A percentile compares a stretch with the other conserved stretches of the same genome.
Evolutionary conservation across 2,329 filamentous ascomycete genomes (phyloP).

Genomic region (Penicillium sp.): DNA sequence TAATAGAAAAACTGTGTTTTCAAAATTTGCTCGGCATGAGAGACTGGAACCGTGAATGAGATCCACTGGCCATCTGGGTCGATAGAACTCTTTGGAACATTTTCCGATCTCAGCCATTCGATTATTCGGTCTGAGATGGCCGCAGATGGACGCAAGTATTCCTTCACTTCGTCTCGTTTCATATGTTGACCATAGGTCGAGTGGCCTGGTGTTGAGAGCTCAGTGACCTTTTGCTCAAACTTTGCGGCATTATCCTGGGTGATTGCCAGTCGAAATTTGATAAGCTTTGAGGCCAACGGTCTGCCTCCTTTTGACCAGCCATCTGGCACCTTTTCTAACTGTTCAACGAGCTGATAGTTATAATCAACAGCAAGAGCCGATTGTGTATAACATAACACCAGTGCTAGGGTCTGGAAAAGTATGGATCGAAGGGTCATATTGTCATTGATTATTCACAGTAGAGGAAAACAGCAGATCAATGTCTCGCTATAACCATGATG

Average conservation of each 20-base stretch:
- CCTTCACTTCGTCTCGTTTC: slow-evolving; percentile 58
- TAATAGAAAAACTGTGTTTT: slow-evolving; percentile 60
- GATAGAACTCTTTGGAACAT: slow-evolving; percentile 48
- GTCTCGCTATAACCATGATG: neutral
- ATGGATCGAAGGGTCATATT: neutral
- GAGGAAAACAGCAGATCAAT: too few relatives aligned
- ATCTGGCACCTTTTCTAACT: slow-evolving; percentile 29
- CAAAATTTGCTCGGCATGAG: slow-evolving; percentile 55
- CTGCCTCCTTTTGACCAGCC: slow-evolving; percentile 34
- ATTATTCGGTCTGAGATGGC: slow-evolving; percentile 52
- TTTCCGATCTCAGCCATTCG: slow-evolving; percentile 56
- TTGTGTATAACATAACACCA: slow-evolving; percentile 14
- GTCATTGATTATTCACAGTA: neutral
- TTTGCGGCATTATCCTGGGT: slow-evolving; percentile 49
- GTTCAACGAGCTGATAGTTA: slow-evolving; percentile 29
- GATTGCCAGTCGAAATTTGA: slow-evolving; percentile 53
- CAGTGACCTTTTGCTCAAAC: slow-evolving; percentile 60
- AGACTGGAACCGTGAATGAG: slow-evolving; percentile 47
- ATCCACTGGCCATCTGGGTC: slow-evolving; percentile 61
- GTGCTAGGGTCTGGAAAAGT: slow-evolving; percentile 5
- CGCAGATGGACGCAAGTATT: slow-evolving; percentile 53
- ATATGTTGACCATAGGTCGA: slow-evolving; percentile 62
- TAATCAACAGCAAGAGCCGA: neutral
- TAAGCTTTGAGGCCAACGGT: slow-evolving; percentile 37
- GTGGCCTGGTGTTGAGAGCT: slow-evolving; percentile 62